phyloP scores from a whole-genome alignment of 164 flowering plant genomes.

The Magnolia officinalis region DNA sequence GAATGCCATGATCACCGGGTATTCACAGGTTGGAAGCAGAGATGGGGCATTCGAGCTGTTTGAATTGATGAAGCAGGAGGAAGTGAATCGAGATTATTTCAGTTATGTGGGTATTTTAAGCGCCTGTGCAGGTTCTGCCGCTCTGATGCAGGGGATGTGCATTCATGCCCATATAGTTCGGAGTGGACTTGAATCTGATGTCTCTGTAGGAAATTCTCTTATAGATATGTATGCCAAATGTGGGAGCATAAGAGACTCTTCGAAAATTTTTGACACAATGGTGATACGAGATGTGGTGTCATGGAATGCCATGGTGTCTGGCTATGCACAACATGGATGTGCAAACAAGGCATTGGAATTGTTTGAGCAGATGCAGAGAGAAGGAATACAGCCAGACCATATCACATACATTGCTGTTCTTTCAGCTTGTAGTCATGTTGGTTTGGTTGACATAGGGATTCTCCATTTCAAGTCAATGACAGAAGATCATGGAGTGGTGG shows the following conservation, averaged over 20 bases:
- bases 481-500: slow-evolving; percentile 9
- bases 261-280: slow-evolving; percentile 11
- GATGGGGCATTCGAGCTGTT: slow-evolving; percentile 6
- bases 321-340: slow-evolving; percentile 15
- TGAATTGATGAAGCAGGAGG: slow-evolving; percentile 9
- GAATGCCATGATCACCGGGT: slow-evolving; percentile 13
- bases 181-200: slow-evolving; percentile 10
- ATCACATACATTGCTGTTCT: slow-evolving; percentile 10
- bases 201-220: slow-evolving; percentile 5
- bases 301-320: slow-evolving; percentile 16
- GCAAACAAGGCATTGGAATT: slow-evolving; percentile 10
- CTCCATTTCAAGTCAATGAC: slow-evolving; percentile 7
- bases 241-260: slow-evolving; percentile 7
- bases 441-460: slow-evolving; percentile 9
- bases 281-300: slow-evolving; percentile 4
- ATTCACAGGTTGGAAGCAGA: slow-evolving; percentile 12
- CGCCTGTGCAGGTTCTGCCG: slow-evolving; percentile 1
- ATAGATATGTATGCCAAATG: slow-evolving; percentile 7
- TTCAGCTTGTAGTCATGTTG: slow-evolving; percentile 16
- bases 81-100: slow-evolving; percentile 5
- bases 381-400: slow-evolving; percentile 14
- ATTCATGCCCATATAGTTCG: slow-evolving; percentile 9
- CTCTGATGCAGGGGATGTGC: slow-evolving; percentile 12
- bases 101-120: slow-evolving; percentile 1
- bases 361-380: slow-evolving; percentile 9